Conservation (phyloP, 1,139 yeast genomes). For the Candida anutae region DNA sequence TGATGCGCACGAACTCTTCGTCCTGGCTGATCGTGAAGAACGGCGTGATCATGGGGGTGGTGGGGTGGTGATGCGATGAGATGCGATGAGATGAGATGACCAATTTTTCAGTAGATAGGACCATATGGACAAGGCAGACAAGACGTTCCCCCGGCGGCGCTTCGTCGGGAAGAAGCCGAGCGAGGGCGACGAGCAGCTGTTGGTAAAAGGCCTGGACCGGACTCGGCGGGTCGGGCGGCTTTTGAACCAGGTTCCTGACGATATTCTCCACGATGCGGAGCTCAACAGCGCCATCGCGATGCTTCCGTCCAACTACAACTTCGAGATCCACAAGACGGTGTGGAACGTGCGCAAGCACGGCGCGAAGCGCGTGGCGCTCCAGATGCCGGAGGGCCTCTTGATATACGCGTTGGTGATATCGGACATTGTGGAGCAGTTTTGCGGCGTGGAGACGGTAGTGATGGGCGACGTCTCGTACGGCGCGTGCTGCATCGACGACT, state of each 20-base stretch:
- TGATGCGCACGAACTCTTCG: conserved; percentile 57
- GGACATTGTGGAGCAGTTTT: conserved; percentile 88
- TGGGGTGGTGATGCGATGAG: conserved; percentile 1
- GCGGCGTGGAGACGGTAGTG: conserved; percentile 77
- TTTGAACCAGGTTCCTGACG: conserved; percentile 85
- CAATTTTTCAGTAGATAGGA: too few species aligned
- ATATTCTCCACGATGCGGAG: conserved; percentile 70
- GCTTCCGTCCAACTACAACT: conserved; percentile 85
- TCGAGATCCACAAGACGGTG: conserved; percentile 90
- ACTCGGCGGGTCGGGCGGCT: conserved; percentile 45
- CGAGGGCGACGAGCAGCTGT: conserved; percentile 5
- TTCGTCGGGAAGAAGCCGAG: conserved; percentile 25
- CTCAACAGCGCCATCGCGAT: conserved; percentile 73
- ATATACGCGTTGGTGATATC: conserved; percentile 81
- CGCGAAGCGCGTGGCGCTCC: conserved; percentile 79
- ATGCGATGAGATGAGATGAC: too few species aligned
- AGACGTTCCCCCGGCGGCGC: conserved; percentile 12
- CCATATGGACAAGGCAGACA: neutral
- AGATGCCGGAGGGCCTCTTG: conserved; percentile 94
- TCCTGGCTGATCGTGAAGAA: conserved; percentile 70
- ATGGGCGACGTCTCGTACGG: conserved; percentile 99
- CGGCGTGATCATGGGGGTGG: conserved; percentile 70
- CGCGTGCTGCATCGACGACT: conserved; percentile 97
- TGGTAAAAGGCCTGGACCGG: conserved; percentile 17
- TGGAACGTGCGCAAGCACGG: conserved; percentile 77